These are phyloP conservation scores for Sugiyamaella mastotermitis DNA, from an alignment of 805 yeast species.

Conservation along the genomic window DNA sequence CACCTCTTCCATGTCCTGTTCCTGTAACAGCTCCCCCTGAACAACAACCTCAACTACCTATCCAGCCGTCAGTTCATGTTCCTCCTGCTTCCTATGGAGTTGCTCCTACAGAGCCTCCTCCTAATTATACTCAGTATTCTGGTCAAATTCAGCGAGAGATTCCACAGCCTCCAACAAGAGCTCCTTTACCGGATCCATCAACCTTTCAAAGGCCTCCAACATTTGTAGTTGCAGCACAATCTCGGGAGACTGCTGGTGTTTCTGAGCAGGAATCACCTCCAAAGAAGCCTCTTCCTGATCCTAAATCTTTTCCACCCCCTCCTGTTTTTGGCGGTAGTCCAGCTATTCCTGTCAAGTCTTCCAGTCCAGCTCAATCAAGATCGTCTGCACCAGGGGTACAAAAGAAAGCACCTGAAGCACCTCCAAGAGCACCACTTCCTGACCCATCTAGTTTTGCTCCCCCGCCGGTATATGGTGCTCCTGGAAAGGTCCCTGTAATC, in stretches of 20 bases:
- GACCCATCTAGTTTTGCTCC: constrained; percentile 25
- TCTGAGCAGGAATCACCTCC: too few species aligned
- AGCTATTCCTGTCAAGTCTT: constrained; percentile 8
- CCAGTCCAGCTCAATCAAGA: constrained; percentile 5
- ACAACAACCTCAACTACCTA: too few species aligned
- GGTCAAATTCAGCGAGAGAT: neutral
- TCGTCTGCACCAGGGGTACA: neutral
- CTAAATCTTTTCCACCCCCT: constrained; percentile 12
- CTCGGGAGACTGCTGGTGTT: neutral
- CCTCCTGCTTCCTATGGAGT: too few species aligned
- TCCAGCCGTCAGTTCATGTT: too few species aligned
- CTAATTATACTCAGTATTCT: neutral
- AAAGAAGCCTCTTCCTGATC: constrained; percentile 17
- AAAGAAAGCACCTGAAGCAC: constrained; percentile 1
- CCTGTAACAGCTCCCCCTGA: constrained; percentile 1
- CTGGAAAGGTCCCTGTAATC: constrained; percentile 9
- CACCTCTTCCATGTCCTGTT: neutral
- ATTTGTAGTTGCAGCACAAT: constrained; percentile 4
- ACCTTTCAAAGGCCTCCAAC: constrained; percentile 20
- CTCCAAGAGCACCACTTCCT: constrained; percentile 17
- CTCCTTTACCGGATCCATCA: constrained; percentile 20
- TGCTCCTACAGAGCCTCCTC: neutral
- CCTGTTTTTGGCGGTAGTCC: constrained; percentile 13
- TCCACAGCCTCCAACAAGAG: constrained; percentile 10
- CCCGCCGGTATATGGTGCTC: constrained; percentile 18